Conservation (phyloP, 345 rosid species). For the Gossypium longicalyx region DNA sequence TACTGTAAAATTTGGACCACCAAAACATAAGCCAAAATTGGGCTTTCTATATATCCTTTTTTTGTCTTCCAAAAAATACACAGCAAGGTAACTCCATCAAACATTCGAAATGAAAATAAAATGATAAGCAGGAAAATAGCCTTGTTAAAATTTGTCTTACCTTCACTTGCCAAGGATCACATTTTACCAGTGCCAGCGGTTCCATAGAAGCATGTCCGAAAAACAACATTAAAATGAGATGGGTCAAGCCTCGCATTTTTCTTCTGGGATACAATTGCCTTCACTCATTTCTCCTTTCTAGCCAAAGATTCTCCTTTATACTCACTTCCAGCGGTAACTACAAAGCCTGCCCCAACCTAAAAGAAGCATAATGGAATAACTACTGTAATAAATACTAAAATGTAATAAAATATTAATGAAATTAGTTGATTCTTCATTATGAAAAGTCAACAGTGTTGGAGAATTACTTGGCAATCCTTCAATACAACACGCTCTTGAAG, state of each 20-base stretch:
- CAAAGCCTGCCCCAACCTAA: slow-evolving; percentile 84
- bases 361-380: neutral
- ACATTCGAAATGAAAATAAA: neutral
- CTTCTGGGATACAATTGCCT: neutral
- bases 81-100: neutral
- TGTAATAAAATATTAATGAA: neutral
- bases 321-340: slow-evolving; percentile 64
- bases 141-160: neutral
- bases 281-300: slow-evolving; percentile 50
- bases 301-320: slow-evolving; percentile 82
- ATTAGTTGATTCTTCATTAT: neutral
- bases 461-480: slow-evolving; percentile 83
- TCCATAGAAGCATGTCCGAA: neutral
- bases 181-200: slow-evolving; percentile 8
- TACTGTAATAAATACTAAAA: neutral
- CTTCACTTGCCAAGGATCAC: slow-evolving; percentile 12
- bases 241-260: neutral
- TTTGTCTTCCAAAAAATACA: neutral
- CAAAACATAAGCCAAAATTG: neutral
- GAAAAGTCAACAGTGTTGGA: neutral
- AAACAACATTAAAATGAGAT: neutral
- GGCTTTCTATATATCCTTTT: neutral
- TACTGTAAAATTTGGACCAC: neutral
- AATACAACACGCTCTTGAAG: slow-evolving; percentile 79
- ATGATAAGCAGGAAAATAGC: neutral